Percentiles rank a stretch among this genome's conserved stretches.
Evolutionary conservation across 2,329 filamentous ascomycete genomes (phyloP).

Genomic region (Chalaropsis ovoidea): DNA sequence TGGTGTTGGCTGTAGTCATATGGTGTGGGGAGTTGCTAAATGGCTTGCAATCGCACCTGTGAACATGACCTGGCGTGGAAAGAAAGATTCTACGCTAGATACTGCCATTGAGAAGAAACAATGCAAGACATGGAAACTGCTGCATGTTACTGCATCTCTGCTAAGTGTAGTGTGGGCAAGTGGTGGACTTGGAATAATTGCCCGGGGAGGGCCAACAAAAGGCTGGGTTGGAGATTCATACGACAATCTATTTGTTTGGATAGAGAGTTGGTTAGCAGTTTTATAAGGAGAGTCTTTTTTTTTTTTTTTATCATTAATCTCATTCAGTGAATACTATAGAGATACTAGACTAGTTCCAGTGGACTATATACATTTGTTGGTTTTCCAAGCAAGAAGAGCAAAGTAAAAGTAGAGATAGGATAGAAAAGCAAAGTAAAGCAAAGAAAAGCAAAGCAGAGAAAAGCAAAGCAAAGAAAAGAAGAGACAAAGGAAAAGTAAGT

Average conservation of each 20-base stretch:
- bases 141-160: conserved; percentile 54
- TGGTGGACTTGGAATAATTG: conserved; percentile 69
- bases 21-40: conserved; percentile 74
- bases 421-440: no score
- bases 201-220: conserved; percentile 54
- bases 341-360: no score
- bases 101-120: conserved; percentile 45
- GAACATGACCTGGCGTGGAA: conserved; percentile 40
- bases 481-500: no score
- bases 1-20: conserved; percentile 59
- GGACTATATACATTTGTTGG: no score
- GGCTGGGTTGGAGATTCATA: conserved; percentile 77
- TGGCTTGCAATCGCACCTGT: conserved; percentile 61
- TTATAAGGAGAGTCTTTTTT: no score
- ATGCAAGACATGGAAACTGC: conserved; percentile 55
- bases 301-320: no score
- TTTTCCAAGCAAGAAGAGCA: no score
- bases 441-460: no score
- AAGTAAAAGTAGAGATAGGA: no score
- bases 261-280: neutral
- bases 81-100: conserved; percentile 38
- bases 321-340: no score
- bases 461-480: no score
- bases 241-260: conserved; percentile 48
- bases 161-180: conserved; percentile 65